Evolutionary conservation across 371 early-diverging fungal genomes (phyloP), one percentile per base, ranked within the genome.

Genomic region (Syncephalastrum monosporum): DNA sequence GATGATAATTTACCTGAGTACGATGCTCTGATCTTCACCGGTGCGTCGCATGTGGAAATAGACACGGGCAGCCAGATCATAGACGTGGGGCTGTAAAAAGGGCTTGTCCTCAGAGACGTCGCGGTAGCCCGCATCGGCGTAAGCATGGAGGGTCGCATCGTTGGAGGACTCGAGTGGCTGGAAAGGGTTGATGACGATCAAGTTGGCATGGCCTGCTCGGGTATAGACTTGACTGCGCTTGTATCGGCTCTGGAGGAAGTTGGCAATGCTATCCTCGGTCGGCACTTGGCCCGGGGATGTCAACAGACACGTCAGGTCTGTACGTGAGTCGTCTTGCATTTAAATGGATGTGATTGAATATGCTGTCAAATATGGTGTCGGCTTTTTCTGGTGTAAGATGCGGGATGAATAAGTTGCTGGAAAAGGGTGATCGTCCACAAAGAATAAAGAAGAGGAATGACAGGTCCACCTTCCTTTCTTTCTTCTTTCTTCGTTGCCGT

Each of bases 11-110:
- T 85, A 91, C 86, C 80, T 91, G 69, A 82, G 71, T 33, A 90
- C 83, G 71, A 82, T 91, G 75, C 76, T 85, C 66, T 82, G 93
- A 82, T 81, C 95, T 82, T 82, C 91, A 55, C 82, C 92, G 59
- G 90, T 87, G 77, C 82, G 86, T 72, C 87, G 88, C 91, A 79
- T 90, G 81, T 80, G 92, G 61, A 82, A 84, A 63, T 90, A 90
- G 5, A 84, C 83, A 49, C 74, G 74, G 46, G 84, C 79, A 27
- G 87, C 84, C 33, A 87, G 65, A 56, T 86, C 84, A 55, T 82
- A 85, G 42, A 83, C 74, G 63, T 87, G 87, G 15, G 82, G 82
- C 25, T 77, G 73, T 63, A 78, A 65, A 42, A 71, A 69, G 19
- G 58, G 59, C 38, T 69, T 75, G 56, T 75, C 67, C 41, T 69